phyloP scores from a whole-genome alignment of 2,329 filamentous ascomycete genomes.

The Epichloe sp. region DNA sequence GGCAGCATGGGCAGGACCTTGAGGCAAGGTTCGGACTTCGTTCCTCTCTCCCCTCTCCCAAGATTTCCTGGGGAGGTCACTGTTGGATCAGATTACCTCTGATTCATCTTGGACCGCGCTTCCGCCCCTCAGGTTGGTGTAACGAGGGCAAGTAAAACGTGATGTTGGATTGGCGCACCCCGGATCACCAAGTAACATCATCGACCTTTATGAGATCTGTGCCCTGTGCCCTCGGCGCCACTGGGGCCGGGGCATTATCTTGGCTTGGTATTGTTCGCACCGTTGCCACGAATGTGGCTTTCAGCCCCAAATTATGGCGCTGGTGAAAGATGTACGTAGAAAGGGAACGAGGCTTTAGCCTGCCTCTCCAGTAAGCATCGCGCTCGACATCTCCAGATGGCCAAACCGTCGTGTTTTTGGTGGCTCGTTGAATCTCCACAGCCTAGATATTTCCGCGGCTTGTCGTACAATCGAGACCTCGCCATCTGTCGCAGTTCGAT shows the following conservation, averaged over 20 bases:
- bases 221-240: neutral
- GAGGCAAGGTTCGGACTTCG: too few relatives aligned
- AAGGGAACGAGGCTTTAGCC: too few relatives aligned
- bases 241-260: neutral
- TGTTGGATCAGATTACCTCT: neutral
- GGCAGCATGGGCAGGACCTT: neutral
- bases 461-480: slow-evolving; percentile 54
- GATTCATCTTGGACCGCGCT: neutral
- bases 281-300: neutral
- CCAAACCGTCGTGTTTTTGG: slow-evolving; percentile 38
- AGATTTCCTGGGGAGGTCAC: too few relatives aligned
- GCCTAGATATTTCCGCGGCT: slow-evolving; percentile 56
- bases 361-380: neutral
- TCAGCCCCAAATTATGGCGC: neutral
- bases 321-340: neutral
- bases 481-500: slow-evolving; percentile 42
- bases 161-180: neutral
- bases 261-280: slow-evolving; percentile 1
- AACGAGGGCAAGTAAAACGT: too few relatives aligned
- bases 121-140: neutral
- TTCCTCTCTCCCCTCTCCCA: too few relatives aligned
- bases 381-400: slow-evolving; percentile 15
- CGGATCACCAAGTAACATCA: neutral
- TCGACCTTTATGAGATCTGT: slow-evolving; percentile 2
- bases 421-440: slow-evolving; percentile 68